Evolutionary conservation across 2,329 filamentous ascomycete genomes (phyloP).

Genomic region (Fusarium haematococcum): DNA sequence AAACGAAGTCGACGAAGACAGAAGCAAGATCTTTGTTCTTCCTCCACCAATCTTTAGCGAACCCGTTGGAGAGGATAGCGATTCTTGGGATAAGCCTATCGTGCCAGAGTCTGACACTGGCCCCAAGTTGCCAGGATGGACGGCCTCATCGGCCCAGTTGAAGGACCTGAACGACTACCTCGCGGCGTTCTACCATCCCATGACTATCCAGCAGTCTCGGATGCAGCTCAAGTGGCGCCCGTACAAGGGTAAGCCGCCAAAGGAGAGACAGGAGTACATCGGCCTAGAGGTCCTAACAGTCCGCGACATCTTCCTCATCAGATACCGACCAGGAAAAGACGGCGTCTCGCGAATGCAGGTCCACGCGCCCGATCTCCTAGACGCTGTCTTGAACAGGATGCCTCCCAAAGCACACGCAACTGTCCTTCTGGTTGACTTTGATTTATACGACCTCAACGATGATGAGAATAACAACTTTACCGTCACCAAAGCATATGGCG

Average conservation of each 20-base stretch:
- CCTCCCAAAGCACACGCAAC: slow-evolving; percentile 70
- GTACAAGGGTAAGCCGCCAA: slow-evolving; percentile 46
- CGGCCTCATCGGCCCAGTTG: slow-evolving; percentile 36
- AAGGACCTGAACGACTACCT: slow-evolving; percentile 54
- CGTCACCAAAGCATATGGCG: slow-evolving; percentile 75
- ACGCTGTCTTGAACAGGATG: slow-evolving; percentile 64
- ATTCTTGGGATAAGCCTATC: slow-evolving; percentile 54
- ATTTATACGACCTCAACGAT: slow-evolving; percentile 70
- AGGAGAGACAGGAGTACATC: slow-evolving; percentile 49
- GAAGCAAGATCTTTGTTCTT: slow-evolving; percentile 67
- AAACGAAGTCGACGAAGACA: slow-evolving; percentile 60
- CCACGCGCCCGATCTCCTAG: slow-evolving; percentile 71
- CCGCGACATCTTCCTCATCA: slow-evolving; percentile 59
- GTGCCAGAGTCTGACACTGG: slow-evolving; percentile 10
- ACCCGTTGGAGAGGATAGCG: slow-evolving; percentile 51
- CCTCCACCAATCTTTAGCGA: slow-evolving; percentile 55
- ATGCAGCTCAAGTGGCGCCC: slow-evolving; percentile 57
- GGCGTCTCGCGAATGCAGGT: slow-evolving; percentile 62
- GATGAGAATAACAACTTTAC: slow-evolving; percentile 70
- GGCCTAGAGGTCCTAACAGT: slow-evolving; percentile 55
- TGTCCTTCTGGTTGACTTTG: slow-evolving; percentile 68
- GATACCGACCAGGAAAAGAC: slow-evolving; percentile 62
- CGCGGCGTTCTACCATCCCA: slow-evolving; percentile 63
- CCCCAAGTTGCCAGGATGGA: slow-evolving; percentile 11
- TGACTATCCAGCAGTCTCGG: slow-evolving; percentile 60